Evolutionary conservation across 2,329 filamentous ascomycete genomes (phyloP), one percentile per base, ranked within the genome.

Genomic region (Bipolaris cookei): DNA sequence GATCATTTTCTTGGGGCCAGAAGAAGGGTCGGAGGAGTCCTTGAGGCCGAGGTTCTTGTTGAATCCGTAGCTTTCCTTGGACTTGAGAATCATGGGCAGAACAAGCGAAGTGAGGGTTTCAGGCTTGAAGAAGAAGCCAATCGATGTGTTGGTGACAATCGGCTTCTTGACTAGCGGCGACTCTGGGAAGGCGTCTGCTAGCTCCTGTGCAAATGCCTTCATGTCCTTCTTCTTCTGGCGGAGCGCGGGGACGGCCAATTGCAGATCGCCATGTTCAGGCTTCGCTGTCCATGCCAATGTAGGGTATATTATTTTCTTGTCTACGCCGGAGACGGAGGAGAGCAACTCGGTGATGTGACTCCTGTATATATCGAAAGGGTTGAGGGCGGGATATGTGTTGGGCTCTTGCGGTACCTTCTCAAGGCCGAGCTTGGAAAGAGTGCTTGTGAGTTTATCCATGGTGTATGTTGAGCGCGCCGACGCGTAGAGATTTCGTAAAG

Each of bases 101-200:
- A 93, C 81, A 35, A 90, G 77, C 59, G 85, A 79, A 50, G 85
- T 81, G 42, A 95, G 84, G 13, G 87, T 84, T 2, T 79, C 81
- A n/a, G 85, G 80, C 78, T 90, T 90, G 83, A 93, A 90, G 82
- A 88, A 93, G 80, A 96, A 94, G 67, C 87, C 85, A 38, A 96
- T 78, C 69, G 91, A 92, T 45, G 86, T 85, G 63, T 88, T 89
- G 58, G 81, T 83, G n/a, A 83, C 81, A 11, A 81, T 79, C 14
- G 91, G 91, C 73, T 88, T 88, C 66, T 89, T 84, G 60, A 95
- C 83, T 23, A 96, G 82, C 18, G 89, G 85, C 61, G 88, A 90
- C 60, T 90, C 86, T 50, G 90, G 89, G 76, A 91, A 92, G 85
- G 79, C 77, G 47, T 83, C 79, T 18, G 77, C 82, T 58, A 88